Base-by-base conservation (phyloP, 805 yeast species). In the Candida boidinii region DNA sequence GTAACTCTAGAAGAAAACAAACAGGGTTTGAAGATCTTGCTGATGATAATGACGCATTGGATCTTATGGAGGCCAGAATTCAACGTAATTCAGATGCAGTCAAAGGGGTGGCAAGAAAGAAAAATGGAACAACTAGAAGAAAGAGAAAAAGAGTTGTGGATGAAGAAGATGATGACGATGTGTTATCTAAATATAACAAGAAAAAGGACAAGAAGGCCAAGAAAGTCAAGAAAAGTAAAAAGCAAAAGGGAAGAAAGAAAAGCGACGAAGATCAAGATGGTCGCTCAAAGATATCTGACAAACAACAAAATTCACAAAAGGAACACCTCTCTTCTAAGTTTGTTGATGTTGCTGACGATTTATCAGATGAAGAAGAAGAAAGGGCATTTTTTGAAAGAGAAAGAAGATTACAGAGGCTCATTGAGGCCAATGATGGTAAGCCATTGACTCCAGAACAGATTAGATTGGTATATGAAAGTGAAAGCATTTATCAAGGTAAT, bases 261-360 rank as follows among this genome's bases (percentile, higher is more conserved):
- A 25, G 13, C 32, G 34, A 15, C 37, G 39, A 23, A 27, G 32
- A 15, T 28, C 28, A 3, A 26, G 24, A 3, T 50, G 59, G 7
- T 48, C 49, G 13, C 35, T 53, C 35, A 54, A 58, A 35, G 52
- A 55, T 22, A 36, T 55, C 3, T 63, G 50, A 17, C 19, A 42
- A 24, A 23, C 10, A 27, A 19, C 18, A 23, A 15, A 32, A 7
- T 12, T 21, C 27, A 14, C 31, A 21, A 14, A 28, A 9, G 18
- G 24, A 17, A 5, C 46, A 54, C 31, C 62, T 68, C 28, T 78
- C 86, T 1, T 56, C 77, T 4, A 76, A 69, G 35, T 69, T 55
- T 41, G 68, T 79, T 29, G 60, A 60, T 31, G 79, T 70, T 33
- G 75, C 83, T 2, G 86, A 78, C 47, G 83, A 77, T 44, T 77